Conservation (phyloP, 1,139 yeast species). For the Hyphopichia pseudoburtonii region DNA sequence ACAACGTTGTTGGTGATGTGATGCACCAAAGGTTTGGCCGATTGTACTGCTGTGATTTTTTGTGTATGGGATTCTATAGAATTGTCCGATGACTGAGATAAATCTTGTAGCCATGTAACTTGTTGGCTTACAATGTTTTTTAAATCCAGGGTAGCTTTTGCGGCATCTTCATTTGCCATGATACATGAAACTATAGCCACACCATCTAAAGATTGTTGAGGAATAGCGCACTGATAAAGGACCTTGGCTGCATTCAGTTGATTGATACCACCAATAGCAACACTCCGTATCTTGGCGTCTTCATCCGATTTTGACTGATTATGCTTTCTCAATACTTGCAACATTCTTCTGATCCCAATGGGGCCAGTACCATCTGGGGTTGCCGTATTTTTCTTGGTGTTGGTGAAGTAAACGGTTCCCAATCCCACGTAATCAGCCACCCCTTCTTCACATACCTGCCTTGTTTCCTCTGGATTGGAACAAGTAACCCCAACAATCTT, state of each 20-base stretch:
- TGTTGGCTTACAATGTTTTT: constrained; percentile 14
- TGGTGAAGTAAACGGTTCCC: constrained; percentile 78
- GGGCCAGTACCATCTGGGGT: constrained; percentile 57
- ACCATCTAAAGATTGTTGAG: constrained; percentile 62
- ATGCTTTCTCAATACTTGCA: constrained; percentile 45
- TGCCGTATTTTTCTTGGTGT: constrained; percentile 59
- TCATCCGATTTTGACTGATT: constrained; percentile 18
- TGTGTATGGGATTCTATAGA: too few relatives aligned
- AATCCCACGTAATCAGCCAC: constrained; percentile 82
- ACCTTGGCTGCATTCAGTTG: constrained; percentile 61
- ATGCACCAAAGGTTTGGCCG: constrained; percentile 65
- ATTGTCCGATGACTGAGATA: neutral
- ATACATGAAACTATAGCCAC: constrained; percentile 86
- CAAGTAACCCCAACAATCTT: constrained; percentile 84
- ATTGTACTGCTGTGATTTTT: constrained; percentile 6
- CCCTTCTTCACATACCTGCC: constrained; percentile 50
- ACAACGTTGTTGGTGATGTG: constrained; percentile 92
- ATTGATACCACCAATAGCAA: constrained; percentile 87
- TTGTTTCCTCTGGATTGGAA: constrained; percentile 57
- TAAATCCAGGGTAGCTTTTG: constrained; percentile 46
- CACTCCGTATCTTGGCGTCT: constrained; percentile 45
- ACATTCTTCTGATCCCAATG: constrained; percentile 58
- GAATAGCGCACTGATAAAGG: constrained; percentile 47
- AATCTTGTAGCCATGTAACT: constrained; percentile 13
- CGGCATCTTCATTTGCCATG: constrained; percentile 68